Conservation (phyloP, 2,329 filamentous ascomycete species). For the Verticillium isaacii region DNA sequence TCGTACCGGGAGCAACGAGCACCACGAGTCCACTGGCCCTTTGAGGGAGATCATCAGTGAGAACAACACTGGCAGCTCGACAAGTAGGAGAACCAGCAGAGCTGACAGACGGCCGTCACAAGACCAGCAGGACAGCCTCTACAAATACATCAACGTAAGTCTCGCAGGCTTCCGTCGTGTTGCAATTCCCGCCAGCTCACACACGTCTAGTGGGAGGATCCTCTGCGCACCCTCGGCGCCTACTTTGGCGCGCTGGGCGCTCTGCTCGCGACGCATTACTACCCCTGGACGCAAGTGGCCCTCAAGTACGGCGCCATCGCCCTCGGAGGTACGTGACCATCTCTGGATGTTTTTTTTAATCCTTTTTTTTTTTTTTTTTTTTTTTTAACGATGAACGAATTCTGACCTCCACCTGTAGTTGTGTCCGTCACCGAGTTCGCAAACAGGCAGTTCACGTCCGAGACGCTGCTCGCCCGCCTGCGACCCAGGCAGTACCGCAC, state of each 20-base stretch:
- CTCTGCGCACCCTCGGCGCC: conserved; percentile 3
- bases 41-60: conserved; percentile 1
- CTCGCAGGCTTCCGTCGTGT: neutral
- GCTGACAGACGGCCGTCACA: neutral
- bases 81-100: neutral
- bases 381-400: neutral
- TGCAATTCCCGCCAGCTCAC: neutral
- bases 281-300: conserved; percentile 3
- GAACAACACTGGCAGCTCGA: neutral
- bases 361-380: no score
- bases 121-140: conserved; percentile 8
- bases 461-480: conserved; percentile 2
- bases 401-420: neutral
- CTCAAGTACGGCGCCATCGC: conserved; percentile 3
- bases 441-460: conserved; percentile 1
- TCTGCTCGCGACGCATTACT: conserved; percentile 3
- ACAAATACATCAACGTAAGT: conserved; percentile 6
- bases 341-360: neutral
- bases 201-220: conserved; percentile 4
- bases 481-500: conserved; percentile 1
- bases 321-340: conserved; percentile 3
- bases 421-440: conserved; percentile 5
- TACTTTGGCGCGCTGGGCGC: conserved; percentile 3
- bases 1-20: neutral
- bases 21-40: neutral